Conservation (phyloP, 225 moss, liverwort and hornwort species). For the Physcomitrellopsis africana region DNA sequence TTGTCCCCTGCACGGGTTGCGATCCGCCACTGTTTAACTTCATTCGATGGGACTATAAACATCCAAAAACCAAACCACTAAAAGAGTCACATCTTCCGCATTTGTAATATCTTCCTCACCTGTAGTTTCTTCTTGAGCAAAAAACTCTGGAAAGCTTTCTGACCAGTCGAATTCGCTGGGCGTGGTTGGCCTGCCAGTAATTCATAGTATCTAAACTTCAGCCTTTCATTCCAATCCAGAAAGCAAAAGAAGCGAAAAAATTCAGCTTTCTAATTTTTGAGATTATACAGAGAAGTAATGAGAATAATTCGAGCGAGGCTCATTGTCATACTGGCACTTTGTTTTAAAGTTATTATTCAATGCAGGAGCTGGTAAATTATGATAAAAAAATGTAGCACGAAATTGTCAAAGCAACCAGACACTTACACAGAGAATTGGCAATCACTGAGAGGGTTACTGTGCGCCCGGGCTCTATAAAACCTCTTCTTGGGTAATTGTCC, state of each 20-base stretch:
- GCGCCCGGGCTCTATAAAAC: conserved; percentile 91
- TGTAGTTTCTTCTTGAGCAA: conserved; percentile 35
- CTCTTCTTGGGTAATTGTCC: conserved; percentile 88
- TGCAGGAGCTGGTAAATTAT: neutral
- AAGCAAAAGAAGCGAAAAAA: neutral
- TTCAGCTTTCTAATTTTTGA: neutral
- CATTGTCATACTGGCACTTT: neutral
- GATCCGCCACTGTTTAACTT: neutral
- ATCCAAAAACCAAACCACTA: neutral
- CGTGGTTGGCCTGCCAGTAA: conserved; percentile 70
- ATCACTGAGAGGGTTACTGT: conserved; percentile 95
- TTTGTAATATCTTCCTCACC: conserved; percentile 27
- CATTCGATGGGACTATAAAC: neutral
- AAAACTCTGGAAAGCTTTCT: conserved; percentile 76
- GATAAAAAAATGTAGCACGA: neutral
- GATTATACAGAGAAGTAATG: neutral
- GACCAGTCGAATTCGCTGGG: conserved; percentile 82
- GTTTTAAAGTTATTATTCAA: neutral
- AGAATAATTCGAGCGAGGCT: neutral
- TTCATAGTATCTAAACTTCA: conserved; percentile 14
- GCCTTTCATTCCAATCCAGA: neutral
- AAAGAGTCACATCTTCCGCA: conserved; percentile 1
- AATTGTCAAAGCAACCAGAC: conserved; percentile 7
- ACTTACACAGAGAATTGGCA: conserved; percentile 89
- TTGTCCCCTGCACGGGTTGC: conserved; percentile 46